These are phyloP conservation scores for Oemleria cerasiformis DNA, from an alignment of 306 rosid species.

Conservation along the genomic window DNA sequence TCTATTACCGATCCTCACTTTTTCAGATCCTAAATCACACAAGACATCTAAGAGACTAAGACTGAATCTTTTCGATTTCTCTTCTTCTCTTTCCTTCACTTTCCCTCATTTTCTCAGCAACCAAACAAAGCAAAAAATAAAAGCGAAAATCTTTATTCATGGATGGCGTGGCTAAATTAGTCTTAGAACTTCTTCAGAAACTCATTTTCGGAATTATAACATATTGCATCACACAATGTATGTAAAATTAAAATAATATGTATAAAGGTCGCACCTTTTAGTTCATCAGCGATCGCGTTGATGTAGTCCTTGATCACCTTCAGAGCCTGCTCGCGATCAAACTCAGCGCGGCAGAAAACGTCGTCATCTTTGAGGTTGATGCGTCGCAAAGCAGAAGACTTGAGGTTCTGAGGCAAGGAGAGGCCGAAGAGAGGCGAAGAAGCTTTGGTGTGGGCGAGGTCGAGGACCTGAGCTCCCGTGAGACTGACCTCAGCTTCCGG, in stretches of 20 bases:
- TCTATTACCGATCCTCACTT: neutral
- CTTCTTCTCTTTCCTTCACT: neutral
- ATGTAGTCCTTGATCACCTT: conserved; percentile 46
- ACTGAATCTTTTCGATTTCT: neutral
- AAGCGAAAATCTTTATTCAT: neutral
- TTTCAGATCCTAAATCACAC: neutral
- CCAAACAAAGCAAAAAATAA: conserved; percentile 1
- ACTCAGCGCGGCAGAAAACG: conserved; percentile 34
- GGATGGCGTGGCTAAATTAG: neutral
- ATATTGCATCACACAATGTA: neutral
- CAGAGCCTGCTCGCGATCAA: conserved; percentile 44
- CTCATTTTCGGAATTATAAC: neutral
- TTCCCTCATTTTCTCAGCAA: neutral
- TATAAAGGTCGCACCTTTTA: conserved; percentile 44
- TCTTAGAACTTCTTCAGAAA: neutral
- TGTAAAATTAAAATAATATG: neutral
- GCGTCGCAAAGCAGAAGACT: conserved; percentile 52
- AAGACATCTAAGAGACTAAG: neutral
- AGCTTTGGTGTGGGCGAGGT: conserved; percentile 57
- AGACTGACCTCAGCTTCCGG: conserved; percentile 26
- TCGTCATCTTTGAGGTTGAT: conserved; percentile 25
- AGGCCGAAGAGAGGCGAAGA: conserved; percentile 61
- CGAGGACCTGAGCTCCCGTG: conserved; percentile 59
- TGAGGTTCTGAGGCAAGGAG: conserved; percentile 54
- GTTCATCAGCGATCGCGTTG: conserved; percentile 74